These are phyloP conservation scores for Suillus luteus DNA, from an alignment of 768 basidiomycete species.

Conservation along the genomic window DNA sequence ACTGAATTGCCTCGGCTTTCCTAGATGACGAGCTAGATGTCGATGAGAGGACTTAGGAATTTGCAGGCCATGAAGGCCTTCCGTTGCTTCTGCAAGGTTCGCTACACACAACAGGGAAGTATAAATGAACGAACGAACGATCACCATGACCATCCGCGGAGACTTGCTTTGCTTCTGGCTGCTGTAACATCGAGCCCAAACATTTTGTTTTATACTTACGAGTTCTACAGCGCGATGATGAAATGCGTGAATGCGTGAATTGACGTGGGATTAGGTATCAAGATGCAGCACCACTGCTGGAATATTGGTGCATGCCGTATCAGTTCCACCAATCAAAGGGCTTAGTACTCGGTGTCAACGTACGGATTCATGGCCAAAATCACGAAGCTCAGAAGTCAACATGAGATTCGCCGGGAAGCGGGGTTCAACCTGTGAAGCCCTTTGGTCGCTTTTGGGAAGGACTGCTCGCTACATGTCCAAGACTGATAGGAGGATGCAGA, in stretches of 20 bases:
- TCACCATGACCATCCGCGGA: background rate
- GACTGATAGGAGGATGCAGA: background rate
- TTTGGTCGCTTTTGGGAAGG: background rate
- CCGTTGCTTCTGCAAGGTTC: background rate
- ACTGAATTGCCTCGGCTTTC: background rate
- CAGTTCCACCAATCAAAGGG: background rate
- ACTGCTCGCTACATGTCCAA: background rate
- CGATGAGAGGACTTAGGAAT: background rate
- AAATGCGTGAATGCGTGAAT: background rate
- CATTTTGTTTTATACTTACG: conserved; percentile 1
- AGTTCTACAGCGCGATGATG: background rate
- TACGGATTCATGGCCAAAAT: background rate
- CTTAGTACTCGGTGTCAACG: background rate
- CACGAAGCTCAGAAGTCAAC: background rate
- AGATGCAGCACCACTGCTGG: background rate
- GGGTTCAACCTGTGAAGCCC: background rate
- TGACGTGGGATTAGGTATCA: background rate
- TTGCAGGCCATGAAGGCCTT: background rate
- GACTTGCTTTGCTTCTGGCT: background rate
- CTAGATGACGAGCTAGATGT: background rate
- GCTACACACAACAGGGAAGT: conserved; percentile 2
- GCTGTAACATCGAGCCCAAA: background rate
- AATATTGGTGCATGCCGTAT: background rate
- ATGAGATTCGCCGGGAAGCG: background rate
- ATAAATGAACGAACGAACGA: background rate